Conservation (phyloP, 768 basidiomycete species). For the Filobasidium floriforme region DNA sequence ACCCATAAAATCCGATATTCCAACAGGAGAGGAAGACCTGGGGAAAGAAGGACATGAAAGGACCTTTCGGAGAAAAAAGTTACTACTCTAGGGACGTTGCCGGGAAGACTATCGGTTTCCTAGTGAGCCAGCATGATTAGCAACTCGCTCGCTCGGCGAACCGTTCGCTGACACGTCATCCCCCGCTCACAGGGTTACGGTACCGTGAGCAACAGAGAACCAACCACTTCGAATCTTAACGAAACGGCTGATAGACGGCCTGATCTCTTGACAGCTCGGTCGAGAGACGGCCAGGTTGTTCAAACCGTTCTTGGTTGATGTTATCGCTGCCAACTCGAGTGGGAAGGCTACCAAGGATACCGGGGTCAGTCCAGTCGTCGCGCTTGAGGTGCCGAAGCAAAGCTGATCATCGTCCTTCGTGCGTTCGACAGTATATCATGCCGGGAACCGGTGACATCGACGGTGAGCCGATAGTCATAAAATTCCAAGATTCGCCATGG, state of each 20-base stretch:
- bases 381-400: background rate
- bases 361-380: conserved; percentile 28
- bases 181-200: conserved; percentile 34
- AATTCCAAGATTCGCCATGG: too few relatives aligned
- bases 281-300: conserved; percentile 41
- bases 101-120: conserved; percentile 43
- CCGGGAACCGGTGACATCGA: conserved; percentile 42
- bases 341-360: conserved; percentile 34
- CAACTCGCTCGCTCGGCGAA: background rate
- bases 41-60: conserved; percentile 26
- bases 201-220: conserved; percentile 16
- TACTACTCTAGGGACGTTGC: conserved; percentile 32
- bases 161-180: background rate
- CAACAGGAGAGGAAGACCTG: conserved; percentile 28
- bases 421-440: conserved; percentile 32
- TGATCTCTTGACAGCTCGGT: conserved; percentile 25
- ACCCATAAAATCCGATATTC: conserved; percentile 8
- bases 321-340: conserved; percentile 42
- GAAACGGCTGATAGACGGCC: background rate
- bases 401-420: background rate
- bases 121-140: conserved; percentile 27
- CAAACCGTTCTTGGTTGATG: conserved; percentile 34
- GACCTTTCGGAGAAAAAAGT: conserved; percentile 8
- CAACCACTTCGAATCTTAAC: background rate
- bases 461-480: too few relatives aligned